Percentiles rank a stretch among this genome's conserved stretches.
phyloP scores from a whole-genome alignment of 768 basidiomycete genomes.

The Glaciozyma martinii region DNA sequence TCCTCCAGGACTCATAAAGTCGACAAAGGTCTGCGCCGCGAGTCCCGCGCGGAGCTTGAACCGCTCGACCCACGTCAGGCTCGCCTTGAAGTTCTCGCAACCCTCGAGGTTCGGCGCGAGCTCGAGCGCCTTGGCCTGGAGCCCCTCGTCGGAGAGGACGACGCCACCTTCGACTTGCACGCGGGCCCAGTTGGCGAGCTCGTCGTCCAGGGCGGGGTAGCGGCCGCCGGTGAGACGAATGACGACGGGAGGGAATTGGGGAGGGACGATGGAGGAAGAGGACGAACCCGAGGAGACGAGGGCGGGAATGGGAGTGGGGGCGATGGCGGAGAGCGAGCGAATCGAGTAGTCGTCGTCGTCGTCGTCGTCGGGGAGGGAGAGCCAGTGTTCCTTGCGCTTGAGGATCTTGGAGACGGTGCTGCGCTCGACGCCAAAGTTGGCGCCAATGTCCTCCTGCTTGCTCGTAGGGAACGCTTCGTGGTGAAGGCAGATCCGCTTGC shows the following conservation, averaged over 20 bases:
- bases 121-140: slow-evolving; percentile 59
- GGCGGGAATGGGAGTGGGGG: neutral
- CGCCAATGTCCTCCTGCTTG: slow-evolving; percentile 77
- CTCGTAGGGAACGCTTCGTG: slow-evolving; percentile 56
- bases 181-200: slow-evolving; percentile 26
- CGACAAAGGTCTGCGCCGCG: slow-evolving; percentile 9
- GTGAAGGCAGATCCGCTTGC: slow-evolving; percentile 64
- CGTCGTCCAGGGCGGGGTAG: slow-evolving; percentile 62
- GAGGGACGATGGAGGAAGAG: neutral
- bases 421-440: slow-evolving; percentile 66
- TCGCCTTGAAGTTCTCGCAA: slow-evolving; percentile 76
- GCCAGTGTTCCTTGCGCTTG: slow-evolving; percentile 74
- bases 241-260: slow-evolving; percentile 34
- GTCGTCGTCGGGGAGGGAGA: slow-evolving; percentile 51
- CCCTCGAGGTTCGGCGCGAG: slow-evolving; percentile 48
- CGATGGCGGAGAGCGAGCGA: neutral
- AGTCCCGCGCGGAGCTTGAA: slow-evolving; percentile 78
- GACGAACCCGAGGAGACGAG: slow-evolving; percentile 19
- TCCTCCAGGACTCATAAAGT: neutral
- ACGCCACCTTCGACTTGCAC: slow-evolving; percentile 20
- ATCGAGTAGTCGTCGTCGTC: slow-evolving; percentile 5
- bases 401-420: slow-evolving; percentile 87
- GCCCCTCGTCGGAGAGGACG: slow-evolving; percentile 57
- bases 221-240: slow-evolving; percentile 5
- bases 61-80: slow-evolving; percentile 83